Evolutionary conservation across 2,329 filamentous ascomycete genomes (phyloP), one percentile per base, ranked within the genome.

Genomic region (Pseudogymnoascus sp.): DNA sequence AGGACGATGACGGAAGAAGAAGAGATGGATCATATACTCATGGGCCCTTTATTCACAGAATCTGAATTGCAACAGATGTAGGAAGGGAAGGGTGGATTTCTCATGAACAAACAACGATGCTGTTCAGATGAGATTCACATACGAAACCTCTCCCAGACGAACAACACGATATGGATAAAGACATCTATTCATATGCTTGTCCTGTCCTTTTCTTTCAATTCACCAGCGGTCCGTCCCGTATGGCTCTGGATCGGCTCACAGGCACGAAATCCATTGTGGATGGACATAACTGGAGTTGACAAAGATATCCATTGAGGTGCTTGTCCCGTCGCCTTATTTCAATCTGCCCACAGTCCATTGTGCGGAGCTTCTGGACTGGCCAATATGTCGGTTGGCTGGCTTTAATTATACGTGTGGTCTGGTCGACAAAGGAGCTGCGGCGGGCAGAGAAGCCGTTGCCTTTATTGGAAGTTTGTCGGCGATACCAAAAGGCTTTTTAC

Each of bases 71-170:
- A 28, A n/a, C 14, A 31, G 45, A 34, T 34, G 25, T 16, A n/a
- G 13, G 7, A 19, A 57, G 48, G 8, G 11, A 34, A 34, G 28
- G n/a, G 4, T 48, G 21, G 11, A n/a, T 48, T 48, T 25, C 7
- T 34, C 28, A 21, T 34, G 28, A 34, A 34, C 51, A 57, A 57
- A 57, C 51, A 57, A 34, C 28, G 28, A 34, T 57, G 28, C 16
- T 57, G 51, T 57, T 57, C 51, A 57, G 51, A 57, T 57, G 51
- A 34, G 51, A 57, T 57, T 57, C 51, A 57, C 51, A 57, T 34
- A 57, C 51, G n/a, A 57, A 57, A 34, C 25, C n/a, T 57, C n/a
- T 34, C n/a, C n/a, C 10, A 34, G 28, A 34, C 16, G 25, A 34
- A 57, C 51, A 57, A 19, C 28, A 34, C 11, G 10, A 34, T 10